Evolutionary conservation across 768 basidiomycete genomes (phyloP), one percentile per base, ranked within the genome.

Genomic region (Leccinum pellstonianum): DNA sequence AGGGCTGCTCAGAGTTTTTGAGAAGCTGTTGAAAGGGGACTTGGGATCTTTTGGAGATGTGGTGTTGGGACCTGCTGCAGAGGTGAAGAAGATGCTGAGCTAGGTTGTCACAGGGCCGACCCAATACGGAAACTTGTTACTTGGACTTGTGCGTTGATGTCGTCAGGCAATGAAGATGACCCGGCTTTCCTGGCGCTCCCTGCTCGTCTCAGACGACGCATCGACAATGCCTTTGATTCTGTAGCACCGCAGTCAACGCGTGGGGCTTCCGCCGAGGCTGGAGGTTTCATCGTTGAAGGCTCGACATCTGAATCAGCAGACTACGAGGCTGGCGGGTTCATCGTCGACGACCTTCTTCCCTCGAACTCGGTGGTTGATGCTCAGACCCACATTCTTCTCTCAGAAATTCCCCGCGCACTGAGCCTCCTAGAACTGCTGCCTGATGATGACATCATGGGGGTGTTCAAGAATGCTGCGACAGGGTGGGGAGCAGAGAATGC

Each of bases 401-500:
- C 81, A 12, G 71, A 77, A 21, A 77, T 93, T 47, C 85, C 90
- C 3, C 61, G 71, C 11, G 90, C 89, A 11, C 81, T 94, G 2
- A 80, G 81, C 63, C 66, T 76, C 17, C 79, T 94, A 19, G 83
- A 86, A 62, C 77, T 93, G 8, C 83, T 83, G 9, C 80, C 87
- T 25, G 86, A 91, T 69, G 91, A 93, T 66, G 83, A 90, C 55
- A 78, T 91, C 11, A 79, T 93, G 4, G 69, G 78, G 2, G 87
- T 91, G 2, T 91, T 94, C 72, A 79, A 79, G 38, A 90, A 88
- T 61, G 91, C 92, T 3, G 87, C 88, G 0, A 77, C 82, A 2
- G 91, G 90, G 17, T 92, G 91, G 91, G 73, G 72, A 52, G 76
- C 73, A 12, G 74, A 73, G 10, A 61, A 68, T 35, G 57, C 59